Percentiles rank a stretch among this genome's conserved stretches.
Evolutionary conservation across 345 rosid species (phyloP).

Genomic region (Euphorbia peplus): DNA sequence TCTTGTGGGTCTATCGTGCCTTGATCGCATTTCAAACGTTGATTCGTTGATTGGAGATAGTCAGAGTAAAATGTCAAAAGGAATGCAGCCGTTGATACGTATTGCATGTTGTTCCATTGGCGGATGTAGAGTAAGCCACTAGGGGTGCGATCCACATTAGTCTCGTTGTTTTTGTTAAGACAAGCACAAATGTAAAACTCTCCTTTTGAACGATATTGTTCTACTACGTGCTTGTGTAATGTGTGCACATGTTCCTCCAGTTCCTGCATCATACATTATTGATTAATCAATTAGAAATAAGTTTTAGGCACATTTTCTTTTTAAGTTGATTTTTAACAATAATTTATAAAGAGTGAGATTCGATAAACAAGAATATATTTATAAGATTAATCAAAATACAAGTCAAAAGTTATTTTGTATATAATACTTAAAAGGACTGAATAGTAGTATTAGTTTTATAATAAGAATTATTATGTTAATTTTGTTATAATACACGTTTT

Average conservation of each 20-base stretch:
- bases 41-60: slow-evolving; percentile 38
- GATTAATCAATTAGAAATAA: background rate
- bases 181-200: slow-evolving; percentile 81
- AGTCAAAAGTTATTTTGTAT: no score
- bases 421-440: no score
- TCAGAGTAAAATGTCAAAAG: slow-evolving; percentile 77
- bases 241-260: slow-evolving; percentile 44
- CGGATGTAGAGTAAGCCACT: slow-evolving; percentile 75
- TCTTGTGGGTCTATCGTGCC: slow-evolving; percentile 42
- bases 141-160: slow-evolving; percentile 62
- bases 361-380: no score
- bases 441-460: no score
- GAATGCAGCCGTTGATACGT: slow-evolving; percentile 75
- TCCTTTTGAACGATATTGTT: slow-evolving; percentile 64
- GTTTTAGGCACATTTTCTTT: no score
- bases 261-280: slow-evolving; percentile 37
- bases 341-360: no score
- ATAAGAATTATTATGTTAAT: no score
- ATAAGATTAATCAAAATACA: no score
- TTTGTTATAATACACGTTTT: no score
- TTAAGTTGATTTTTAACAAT: no score
- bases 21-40: slow-evolving; percentile 41
- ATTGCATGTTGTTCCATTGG: slow-evolving; percentile 98
- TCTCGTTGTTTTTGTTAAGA: slow-evolving; percentile 55
- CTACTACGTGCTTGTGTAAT: slow-evolving; percentile 37